phyloP scores from a whole-genome alignment of 2,329 filamentous ascomycete genomes.

The Aspergillus glaucus region DNA sequence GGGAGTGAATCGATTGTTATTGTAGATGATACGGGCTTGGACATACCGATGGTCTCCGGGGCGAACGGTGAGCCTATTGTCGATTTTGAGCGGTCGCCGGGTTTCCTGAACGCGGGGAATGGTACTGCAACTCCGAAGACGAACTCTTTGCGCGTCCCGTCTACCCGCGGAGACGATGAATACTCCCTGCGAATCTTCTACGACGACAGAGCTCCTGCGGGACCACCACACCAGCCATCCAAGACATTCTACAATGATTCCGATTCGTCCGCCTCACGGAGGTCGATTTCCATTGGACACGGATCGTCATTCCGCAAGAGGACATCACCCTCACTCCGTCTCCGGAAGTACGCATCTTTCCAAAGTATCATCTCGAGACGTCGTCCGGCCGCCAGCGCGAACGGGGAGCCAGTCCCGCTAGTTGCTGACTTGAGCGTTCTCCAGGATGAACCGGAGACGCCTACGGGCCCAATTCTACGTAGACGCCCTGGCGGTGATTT shows the following conservation, averaged over 20 bases:
- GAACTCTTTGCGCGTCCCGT: slow-evolving; percentile 13
- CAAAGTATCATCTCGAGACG: slow-evolving; percentile 36
- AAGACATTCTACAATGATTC: slow-evolving; percentile 10
- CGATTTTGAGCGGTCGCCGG: slow-evolving; percentile 10
- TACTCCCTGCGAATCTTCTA: slow-evolving; percentile 25
- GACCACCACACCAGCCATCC: slow-evolving; percentile 7
- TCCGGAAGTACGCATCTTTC: slow-evolving; percentile 42
- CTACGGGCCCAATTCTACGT: slow-evolving; percentile 53
- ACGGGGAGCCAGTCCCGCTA: slow-evolving; percentile 15
- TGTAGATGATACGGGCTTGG: slow-evolving; percentile 57
- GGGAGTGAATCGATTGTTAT: slow-evolving; percentile 91
- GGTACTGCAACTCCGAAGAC: slow-evolving; percentile 9
- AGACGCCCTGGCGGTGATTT: slow-evolving; percentile 70
- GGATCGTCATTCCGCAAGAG: slow-evolving; percentile 19
- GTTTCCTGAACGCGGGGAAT: slow-evolving; percentile 9
- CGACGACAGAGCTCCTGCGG: slow-evolving; percentile 13
- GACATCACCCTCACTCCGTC: slow-evolving; percentile 26
- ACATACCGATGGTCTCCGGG: slow-evolving; percentile 35
- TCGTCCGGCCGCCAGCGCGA: slow-evolving; percentile 4
- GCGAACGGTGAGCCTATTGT: slow-evolving; percentile 17
- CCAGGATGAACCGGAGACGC: slow-evolving; percentile 16
- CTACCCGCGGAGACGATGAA: slow-evolving; percentile 17
- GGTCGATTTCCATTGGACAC: slow-evolving; percentile 24
- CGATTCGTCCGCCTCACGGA: slow-evolving; percentile 13
- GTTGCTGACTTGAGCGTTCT: slow-evolving; percentile 9